Percentiles rank a stretch among this genome's conserved stretches.
Evolutionary conservation across 352 stramenopile species (phyloP).

Genomic region (Globisporangium polare): DNA sequence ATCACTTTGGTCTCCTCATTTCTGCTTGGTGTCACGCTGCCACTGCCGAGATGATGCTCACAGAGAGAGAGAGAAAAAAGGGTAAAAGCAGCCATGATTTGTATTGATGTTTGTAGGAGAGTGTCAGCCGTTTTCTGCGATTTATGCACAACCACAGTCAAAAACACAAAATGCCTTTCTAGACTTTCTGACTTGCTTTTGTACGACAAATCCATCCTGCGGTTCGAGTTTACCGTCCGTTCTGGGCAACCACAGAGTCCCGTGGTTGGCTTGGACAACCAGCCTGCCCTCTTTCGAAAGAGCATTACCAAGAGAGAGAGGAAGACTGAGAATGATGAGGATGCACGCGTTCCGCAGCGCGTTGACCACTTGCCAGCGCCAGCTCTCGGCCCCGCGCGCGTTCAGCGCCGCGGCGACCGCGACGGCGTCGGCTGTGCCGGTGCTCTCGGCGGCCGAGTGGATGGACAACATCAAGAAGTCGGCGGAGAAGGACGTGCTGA

Average conservation of each 20-base stretch:
- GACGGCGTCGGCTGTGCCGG: conserved; percentile 24
- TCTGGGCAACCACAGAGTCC: not conserved
- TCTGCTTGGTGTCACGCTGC: not conserved
- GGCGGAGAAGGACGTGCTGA: conserved; percentile 68
- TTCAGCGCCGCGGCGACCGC: conserved; percentile 28
- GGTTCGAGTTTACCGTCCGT: not conserved
- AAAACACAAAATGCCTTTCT: not conserved
- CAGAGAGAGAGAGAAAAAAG: not conserved
- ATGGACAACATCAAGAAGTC: conserved; percentile 77
- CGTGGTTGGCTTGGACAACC: conserved; percentile 4
- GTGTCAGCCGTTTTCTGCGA: not conserved
- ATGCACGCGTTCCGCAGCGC: conserved; percentile 74
- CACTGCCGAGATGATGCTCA: not conserved
- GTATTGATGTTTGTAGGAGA: not conserved
- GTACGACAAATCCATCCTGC: not conserved
- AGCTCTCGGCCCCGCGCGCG: conserved; percentile 35
- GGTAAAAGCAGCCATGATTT: not conserved
- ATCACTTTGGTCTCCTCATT: not conserved
- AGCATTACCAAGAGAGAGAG: not conserved
- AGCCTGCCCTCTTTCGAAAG: not conserved
- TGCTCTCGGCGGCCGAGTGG: conserved; percentile 66
- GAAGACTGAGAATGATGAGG: conserved; percentile 18
- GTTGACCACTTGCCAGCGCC: conserved; percentile 47
- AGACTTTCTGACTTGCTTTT: not conserved
- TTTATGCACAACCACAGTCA: not conserved